phyloP scores from a whole-genome alignment of 495 filamentous ascomycete genomes.

The Platismatia glauca region DNA sequence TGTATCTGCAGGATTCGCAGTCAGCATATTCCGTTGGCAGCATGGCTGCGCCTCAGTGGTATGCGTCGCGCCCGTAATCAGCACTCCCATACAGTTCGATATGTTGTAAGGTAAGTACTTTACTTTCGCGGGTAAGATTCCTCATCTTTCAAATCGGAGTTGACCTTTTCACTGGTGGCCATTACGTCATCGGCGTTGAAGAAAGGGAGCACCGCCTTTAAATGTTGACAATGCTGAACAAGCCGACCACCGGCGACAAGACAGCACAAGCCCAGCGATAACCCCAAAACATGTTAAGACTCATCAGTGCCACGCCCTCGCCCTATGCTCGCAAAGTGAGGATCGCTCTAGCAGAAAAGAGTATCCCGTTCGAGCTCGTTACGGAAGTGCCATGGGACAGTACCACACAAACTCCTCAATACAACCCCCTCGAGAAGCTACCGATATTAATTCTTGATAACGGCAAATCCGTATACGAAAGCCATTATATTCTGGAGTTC shows the following conservation, averaged over 20 bases:
- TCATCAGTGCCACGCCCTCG: slow-evolving; percentile 10
- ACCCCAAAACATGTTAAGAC: neutral
- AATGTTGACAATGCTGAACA: neutral
- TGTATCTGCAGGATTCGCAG: neutral
- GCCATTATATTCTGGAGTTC: slow-evolving; percentile 9
- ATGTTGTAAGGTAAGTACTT: no score
- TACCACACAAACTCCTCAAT: slow-evolving; percentile 10
- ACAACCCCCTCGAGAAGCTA: slow-evolving; percentile 11
- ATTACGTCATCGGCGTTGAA: neutral
- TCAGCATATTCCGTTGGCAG: neutral
- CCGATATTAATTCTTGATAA: slow-evolving; percentile 1
- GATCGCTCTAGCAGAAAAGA: slow-evolving; percentile 2
- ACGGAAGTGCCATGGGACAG: slow-evolving; percentile 12
- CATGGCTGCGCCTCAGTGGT: neutral
- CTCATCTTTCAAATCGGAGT: neutral
- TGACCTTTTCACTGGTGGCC: neutral
- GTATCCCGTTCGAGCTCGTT: neutral
- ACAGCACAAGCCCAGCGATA: neutral
- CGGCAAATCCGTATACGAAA: slow-evolving; percentile 10
- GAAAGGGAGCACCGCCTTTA: neutral
- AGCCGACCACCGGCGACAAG: neutral
- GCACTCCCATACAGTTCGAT: neutral
- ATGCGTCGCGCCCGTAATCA: neutral
- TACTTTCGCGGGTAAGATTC: neutral
- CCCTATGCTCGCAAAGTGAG: slow-evolving; percentile 4